Conservation (phyloP, 2,329 filamentous ascomycete genomes). For the Ampelomyces quisqualis region DNA sequence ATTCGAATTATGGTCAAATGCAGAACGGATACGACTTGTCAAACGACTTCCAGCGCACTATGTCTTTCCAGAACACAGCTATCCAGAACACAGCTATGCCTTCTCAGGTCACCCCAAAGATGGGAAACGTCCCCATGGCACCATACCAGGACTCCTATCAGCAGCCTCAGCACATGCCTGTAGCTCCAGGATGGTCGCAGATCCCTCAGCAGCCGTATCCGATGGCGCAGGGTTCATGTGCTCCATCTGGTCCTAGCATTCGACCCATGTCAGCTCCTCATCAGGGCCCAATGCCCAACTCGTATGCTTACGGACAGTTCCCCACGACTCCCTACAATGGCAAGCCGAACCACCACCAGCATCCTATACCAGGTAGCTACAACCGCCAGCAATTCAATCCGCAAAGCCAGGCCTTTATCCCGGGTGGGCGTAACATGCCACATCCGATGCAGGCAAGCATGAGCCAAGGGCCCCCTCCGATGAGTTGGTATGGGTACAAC, state of each 20-base stretch:
- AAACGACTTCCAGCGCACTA: constrained; percentile 49
- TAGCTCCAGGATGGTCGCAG: constrained; percentile 38
- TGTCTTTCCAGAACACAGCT: constrained; percentile 47
- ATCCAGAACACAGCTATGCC: constrained; percentile 39
- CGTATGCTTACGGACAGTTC: constrained; percentile 77
- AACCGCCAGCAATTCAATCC: constrained; percentile 89
- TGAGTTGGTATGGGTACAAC: no score
- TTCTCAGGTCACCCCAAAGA: constrained; percentile 43
- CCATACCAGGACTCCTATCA: constrained; percentile 38
- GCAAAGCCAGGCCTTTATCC: constrained; percentile 89
- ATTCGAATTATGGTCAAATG: constrained; percentile 30
- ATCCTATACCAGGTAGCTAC: constrained; percentile 81
- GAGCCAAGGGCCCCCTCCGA: no score
- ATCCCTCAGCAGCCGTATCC: constrained; percentile 35
- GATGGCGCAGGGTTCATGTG: constrained; percentile 28
- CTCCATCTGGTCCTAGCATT: constrained; percentile 28
- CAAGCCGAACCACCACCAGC: constrained; percentile 71
- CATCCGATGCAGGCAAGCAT: constrained; percentile 38
- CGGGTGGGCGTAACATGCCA: constrained; percentile 52
- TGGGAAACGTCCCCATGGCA: constrained; percentile 40
- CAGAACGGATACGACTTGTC: constrained; percentile 48
- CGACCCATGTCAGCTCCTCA: constrained; percentile 42
- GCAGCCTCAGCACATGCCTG: constrained; percentile 29
- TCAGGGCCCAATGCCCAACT: constrained; percentile 43
- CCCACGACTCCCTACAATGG: constrained; percentile 60